Base-by-base conservation (phyloP, 371 early-diverging fungal species). In the Globomyces sp. region DNA sequence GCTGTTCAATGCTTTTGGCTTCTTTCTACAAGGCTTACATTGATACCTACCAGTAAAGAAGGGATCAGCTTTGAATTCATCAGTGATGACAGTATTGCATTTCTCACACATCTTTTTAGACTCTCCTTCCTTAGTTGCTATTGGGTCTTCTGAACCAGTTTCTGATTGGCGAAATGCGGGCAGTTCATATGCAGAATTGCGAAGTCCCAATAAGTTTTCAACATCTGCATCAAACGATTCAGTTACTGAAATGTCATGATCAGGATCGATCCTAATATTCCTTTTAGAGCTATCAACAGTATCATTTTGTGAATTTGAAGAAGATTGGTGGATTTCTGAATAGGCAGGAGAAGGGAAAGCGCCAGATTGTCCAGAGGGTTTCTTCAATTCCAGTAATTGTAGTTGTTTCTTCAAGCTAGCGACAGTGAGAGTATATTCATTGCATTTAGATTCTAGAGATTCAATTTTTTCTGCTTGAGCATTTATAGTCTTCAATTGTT, bases 391-490 rank as follows among this genome's bases (percentile, higher is more conserved):
- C 39, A 39, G 40, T 1, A 55, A 5, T 39, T 55, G 55, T 2
- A 39, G 55, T 55, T 40, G 40, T 55, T 55, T 55, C 55, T 9
- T 24, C 24, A 24, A 24, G 24, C 24, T 24, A 24, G 24, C 24
- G 24, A 24, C 24, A 24, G 24, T 24, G 24, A 24, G 24, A 24
- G 24, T 24, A 24, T 24, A 24, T 24, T 24, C 36, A 3, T 55
- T 40, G 13, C 55, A 55, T 3, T 55, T 40, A 6, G 6, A 39
- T 39, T 55, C 40, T n/a, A 55, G 40, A 40, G 40, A 5, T 39
- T 55, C 55, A 55, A 55, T 55, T 40, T 55, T 55, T n/a, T 55
- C 55, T 39, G 55, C 40, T 40, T 39, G 55, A 39, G 36, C 55
- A 55, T 55, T 55, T 8, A 55, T 55, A 5, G 55, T 55, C 40